These are phyloP conservation scores for Rhizopus microsporus DNA, from an alignment of 371 early-diverging fungal species.

Conservation along the genomic window DNA sequence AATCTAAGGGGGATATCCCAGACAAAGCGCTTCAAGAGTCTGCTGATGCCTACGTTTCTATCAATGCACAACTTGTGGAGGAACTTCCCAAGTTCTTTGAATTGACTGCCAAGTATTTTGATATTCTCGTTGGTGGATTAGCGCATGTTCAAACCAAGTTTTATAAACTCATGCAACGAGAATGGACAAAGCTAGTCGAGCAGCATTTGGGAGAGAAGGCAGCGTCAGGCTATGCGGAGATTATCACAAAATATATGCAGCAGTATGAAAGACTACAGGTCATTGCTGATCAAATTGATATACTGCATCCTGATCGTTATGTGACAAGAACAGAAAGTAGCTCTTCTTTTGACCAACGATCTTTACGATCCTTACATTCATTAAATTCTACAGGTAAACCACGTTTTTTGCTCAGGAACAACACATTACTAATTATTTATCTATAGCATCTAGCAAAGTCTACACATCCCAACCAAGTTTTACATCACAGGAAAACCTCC, in stretches of 20 bases:
- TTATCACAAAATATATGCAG: conserved; percentile 6
- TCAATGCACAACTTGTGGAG: conserved; percentile 77
- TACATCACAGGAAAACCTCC: neutral
- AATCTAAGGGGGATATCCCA: conserved; percentile 59
- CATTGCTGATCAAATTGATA: conserved; percentile 14
- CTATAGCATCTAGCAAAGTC: neutral
- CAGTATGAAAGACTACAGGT: conserved; percentile 17
- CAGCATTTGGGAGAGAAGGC: conserved; percentile 21
- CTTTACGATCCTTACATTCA: neutral
- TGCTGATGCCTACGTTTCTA: conserved; percentile 68
- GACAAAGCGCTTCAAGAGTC: conserved; percentile 71
- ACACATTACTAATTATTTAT: neutral
- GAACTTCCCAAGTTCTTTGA: conserved; percentile 73
- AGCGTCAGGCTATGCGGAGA: conserved; percentile 9
- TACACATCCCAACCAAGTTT: neutral
- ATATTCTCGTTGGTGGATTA: conserved; percentile 59
- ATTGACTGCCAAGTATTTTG: conserved; percentile 63
- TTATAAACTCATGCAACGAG: conserved; percentile 39
- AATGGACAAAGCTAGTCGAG: conserved; percentile 37
- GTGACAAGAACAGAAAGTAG: neutral
- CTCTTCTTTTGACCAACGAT: conserved; percentile 3
- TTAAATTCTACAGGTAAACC: neutral
- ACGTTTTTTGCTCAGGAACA: neutral
- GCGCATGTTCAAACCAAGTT: conserved; percentile 62
- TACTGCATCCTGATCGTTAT: conserved; percentile 12